Evolutionary conservation across 192 early-diverging fungal species (phyloP), one percentile per base, ranked within the genome.

Genomic region (Mortierella alpina): DNA sequence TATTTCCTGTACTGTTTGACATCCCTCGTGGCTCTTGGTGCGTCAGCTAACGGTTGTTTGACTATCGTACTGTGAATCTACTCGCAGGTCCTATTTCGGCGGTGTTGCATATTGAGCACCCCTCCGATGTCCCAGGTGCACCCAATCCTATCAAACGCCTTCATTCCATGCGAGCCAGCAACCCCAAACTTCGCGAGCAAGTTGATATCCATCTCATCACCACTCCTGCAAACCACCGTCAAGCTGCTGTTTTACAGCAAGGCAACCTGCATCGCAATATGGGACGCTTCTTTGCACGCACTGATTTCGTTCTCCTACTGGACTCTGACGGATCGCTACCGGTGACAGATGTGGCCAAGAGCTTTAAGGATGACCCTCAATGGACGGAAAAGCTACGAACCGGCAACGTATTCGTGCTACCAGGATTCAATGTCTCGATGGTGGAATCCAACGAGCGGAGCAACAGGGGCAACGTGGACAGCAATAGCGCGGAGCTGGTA

Each of bases 131-230:
- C 51, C 59, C 67, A 13, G 60, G 65, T 55, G 59, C 70, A 5
- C 10, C 48, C 22, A 63, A 61, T 68, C 50, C 72, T 42, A 50
- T 82, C 49, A 57, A 63, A 41, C 52, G 57, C 17, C 66, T 74
- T 23, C 17, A 54, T 48, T 50, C 83, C 40, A 56, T 82, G 40
- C 68, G 69, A 61, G 84, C 73, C 56, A 59, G 72, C 58, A 75
- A 79, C 13, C 72, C 79, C 8, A 73, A 76, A 48, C 45, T 88
- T 18, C 72, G 69, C 44, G 41, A 75, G 7, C 57, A 86, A 44
- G 85, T 86, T 20, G 86, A 88, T 49, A 31, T 90, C 6, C 89
- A 90, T 68, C 52, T 90, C 10, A 67, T 85, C n/a, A 66, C 71
- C 23, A 76, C 75, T 15, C 68, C 80, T 7, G 56, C 69, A 40